These are phyloP conservation scores for Penicillium rolfsii DNA, from an alignment of 2,329 filamentous ascomycete genomes.

Conservation along the genomic window DNA sequence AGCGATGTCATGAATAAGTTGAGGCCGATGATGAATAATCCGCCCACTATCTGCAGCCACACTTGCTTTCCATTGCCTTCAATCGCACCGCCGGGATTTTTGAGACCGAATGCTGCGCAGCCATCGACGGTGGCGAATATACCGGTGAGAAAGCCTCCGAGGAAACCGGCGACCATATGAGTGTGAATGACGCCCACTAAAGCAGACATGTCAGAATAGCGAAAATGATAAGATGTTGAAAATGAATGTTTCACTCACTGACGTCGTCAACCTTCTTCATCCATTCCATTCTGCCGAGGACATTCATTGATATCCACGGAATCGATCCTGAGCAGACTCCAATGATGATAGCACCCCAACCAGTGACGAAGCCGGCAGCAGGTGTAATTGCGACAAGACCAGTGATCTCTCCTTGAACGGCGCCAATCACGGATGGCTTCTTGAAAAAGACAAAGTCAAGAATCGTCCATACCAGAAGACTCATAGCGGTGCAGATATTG, in stretches of 20 bases:
- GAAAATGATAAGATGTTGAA: no score
- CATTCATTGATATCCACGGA: conserved; percentile 56
- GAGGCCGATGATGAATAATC: conserved; percentile 55
- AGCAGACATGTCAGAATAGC: background rate
- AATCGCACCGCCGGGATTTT: conserved; percentile 53
- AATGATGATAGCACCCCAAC: conserved; percentile 56
- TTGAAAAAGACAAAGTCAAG: conserved; percentile 53
- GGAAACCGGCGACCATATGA: conserved; percentile 52
- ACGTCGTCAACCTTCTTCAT: conserved; percentile 63
- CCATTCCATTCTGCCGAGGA: conserved; percentile 55
- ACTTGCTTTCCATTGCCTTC: conserved; percentile 57
- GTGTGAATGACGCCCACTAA: conserved; percentile 51
- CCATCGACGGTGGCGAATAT: conserved; percentile 54
- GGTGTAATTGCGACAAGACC: conserved; percentile 58
- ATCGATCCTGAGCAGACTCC: conserved; percentile 51
- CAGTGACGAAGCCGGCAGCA: conserved; percentile 55
- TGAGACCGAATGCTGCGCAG: conserved; percentile 51
- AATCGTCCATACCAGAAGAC: conserved; percentile 51
- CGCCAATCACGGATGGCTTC: conserved; percentile 56
- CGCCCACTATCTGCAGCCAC: conserved; percentile 55
- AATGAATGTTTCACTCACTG: conserved; percentile 2
- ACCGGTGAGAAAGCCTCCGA: conserved; percentile 53
- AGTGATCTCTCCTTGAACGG: conserved; percentile 57
- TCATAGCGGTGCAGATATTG: conserved; percentile 55
- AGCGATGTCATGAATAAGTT: conserved; percentile 56